phyloP scores from a whole-genome alignment of 176 grass and related monocot species.

The Triticum urartu region DNA sequence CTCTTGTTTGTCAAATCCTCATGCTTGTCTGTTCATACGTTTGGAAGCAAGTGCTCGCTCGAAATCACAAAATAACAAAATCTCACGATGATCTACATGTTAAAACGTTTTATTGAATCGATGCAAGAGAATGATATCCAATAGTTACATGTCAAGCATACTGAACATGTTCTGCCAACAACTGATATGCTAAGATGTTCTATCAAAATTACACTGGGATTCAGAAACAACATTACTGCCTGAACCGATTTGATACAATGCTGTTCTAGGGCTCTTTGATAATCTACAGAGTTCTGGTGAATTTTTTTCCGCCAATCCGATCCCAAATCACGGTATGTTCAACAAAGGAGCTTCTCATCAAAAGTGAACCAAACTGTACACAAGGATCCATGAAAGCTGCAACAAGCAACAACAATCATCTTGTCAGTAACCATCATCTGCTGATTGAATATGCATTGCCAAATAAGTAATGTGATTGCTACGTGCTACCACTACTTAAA shows the following conservation, averaged over 20 bases:
- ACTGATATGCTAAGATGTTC: no score
- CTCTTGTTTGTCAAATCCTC: neutral
- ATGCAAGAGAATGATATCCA: neutral
- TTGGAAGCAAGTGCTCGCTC: no score
- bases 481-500: no score
- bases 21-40: no score
- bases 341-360: conserved; percentile 42
- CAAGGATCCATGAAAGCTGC: conserved; percentile 87
- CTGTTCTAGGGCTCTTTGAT: conserved; percentile 31
- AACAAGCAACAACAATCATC: conserved; percentile 23
- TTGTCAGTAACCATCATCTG: neutral
- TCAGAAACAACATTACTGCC: conserved; percentile 23
- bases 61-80: no score
- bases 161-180: no score
- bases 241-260: conserved; percentile 28
- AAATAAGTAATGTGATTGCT: neutral
- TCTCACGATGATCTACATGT: neutral
- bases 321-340: conserved; percentile 8
- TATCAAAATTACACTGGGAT: conserved; percentile 30
- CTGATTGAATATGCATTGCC: neutral
- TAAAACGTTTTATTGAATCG: neutral
- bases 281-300: conserved; percentile 27
- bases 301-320: neutral
- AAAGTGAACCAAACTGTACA: conserved; percentile 94
- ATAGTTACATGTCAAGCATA: neutral